Evolutionary conservation across 2,329 filamentous ascomycete species (phyloP).

Genomic region (Fusarium nurragi): DNA sequence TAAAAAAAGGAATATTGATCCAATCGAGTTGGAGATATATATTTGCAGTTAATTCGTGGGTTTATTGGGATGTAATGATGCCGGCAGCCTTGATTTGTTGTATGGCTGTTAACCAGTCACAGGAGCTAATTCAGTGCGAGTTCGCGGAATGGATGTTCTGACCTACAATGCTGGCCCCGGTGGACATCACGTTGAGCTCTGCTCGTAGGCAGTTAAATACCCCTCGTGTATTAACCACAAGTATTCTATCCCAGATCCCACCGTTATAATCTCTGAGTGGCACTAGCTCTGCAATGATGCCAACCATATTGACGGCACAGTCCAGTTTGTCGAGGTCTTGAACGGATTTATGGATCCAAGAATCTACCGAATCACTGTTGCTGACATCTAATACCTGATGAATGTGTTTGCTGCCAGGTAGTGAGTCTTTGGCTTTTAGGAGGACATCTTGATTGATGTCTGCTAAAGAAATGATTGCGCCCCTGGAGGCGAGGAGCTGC

Average conservation of each 20-base stretch:
- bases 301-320: conserved; percentile 54
- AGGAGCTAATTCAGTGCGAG: conserved; percentile 44
- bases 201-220: conserved; percentile 61
- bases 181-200: conserved; percentile 52
- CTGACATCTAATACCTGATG: conserved; percentile 23
- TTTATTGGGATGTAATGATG: too few relatives aligned
- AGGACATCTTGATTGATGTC: conserved; percentile 32
- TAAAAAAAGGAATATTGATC: too few relatives aligned
- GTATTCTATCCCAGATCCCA: conserved; percentile 53
- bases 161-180: conserved; percentile 39
- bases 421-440: neutral
- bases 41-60: too few relatives aligned
- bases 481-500: conserved; percentile 26
- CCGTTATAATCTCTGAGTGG: conserved; percentile 51
- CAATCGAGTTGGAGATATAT: too few relatives aligned
- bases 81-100: too few relatives aligned
- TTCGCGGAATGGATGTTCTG: conserved; percentile 43
- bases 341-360: conserved; percentile 48
- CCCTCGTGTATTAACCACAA: conserved; percentile 58
- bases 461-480: conserved; percentile 35
- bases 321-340: conserved; percentile 51
- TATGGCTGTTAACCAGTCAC: too few relatives aligned
- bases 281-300: conserved; percentile 19
- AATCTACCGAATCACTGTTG: conserved; percentile 20
- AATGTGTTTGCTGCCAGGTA: neutral